Evolutionary conservation across 345 rosid genomes (phyloP).

Genomic region (Pugionium cornutum): DNA sequence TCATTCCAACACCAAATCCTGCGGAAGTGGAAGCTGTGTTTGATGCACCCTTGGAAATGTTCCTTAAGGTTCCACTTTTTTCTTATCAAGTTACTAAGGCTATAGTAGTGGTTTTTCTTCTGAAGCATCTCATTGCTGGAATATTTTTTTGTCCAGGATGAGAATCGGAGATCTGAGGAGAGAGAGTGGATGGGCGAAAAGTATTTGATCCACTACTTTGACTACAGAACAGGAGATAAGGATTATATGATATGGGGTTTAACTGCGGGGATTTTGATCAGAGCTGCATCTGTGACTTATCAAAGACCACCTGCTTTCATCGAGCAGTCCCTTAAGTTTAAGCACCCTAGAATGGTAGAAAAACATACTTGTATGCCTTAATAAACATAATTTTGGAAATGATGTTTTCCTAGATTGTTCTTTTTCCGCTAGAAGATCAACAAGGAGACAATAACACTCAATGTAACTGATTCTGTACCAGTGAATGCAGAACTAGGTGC

Average conservation of each 20-base stretch:
- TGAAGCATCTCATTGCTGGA: conserved; percentile 15
- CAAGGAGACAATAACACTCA: conserved; percentile 23
- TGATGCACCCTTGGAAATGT: conserved; percentile 94
- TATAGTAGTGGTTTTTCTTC: not conserved
- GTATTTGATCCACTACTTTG: conserved; percentile 63
- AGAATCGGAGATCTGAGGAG: conserved; percentile 66
- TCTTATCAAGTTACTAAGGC: conserved; percentile 17
- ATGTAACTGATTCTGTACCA: conserved; percentile 25
- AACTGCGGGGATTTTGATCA: conserved; percentile 72
- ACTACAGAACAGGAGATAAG: conserved; percentile 52
- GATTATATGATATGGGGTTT: conserved; percentile 67
- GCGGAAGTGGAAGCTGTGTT: conserved; percentile 87
- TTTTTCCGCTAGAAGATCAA: conserved; percentile 5
- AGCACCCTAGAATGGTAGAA: conserved; percentile 49
- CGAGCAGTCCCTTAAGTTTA: conserved; percentile 66
- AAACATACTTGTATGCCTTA: conserved; percentile 44
- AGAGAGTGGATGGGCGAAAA: conserved; percentile 71
- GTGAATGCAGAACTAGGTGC: conserved; percentile 33
- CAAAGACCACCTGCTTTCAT: conserved; percentile 58
- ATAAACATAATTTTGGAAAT: conserved; percentile 11
- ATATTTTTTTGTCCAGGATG: conserved; percentile 50
- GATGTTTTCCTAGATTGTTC: conserved; percentile 30
- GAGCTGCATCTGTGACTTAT: conserved; percentile 71
- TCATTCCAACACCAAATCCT: conserved; percentile 68
- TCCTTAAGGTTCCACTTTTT: conserved; percentile 62